A percentile compares a stretch with the other conserved stretches of the same genome.
Evolutionary conservation across 2,329 filamentous ascomycete genomes (phyloP).

Genomic region (Colletotrichum sp.): DNA sequence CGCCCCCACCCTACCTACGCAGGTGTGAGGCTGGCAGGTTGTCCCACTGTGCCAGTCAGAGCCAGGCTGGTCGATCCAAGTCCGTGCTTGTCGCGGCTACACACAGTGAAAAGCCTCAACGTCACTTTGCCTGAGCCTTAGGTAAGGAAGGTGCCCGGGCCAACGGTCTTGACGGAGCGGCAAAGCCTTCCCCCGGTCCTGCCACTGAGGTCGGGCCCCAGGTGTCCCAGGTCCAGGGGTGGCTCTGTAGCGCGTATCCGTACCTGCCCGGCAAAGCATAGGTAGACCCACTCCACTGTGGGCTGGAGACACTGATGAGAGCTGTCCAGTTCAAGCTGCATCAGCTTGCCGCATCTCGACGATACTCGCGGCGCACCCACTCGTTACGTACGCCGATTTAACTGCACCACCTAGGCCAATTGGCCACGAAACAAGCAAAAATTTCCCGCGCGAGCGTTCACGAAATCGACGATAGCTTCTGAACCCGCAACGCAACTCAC

Average conservation of each 20-base stretch:
- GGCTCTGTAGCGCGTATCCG: background rate
- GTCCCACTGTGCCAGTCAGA: background rate
- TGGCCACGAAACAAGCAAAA: background rate
- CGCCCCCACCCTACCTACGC: background rate
- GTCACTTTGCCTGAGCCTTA: background rate
- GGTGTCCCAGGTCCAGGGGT: background rate
- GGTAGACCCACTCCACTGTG: background rate
- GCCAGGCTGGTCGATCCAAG: background rate
- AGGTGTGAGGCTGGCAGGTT: background rate
- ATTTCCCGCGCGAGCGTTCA: conserved; percentile 22
- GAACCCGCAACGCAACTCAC: conserved; percentile 33
- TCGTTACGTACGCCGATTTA: background rate
- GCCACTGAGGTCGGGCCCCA: background rate
- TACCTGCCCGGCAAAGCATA: background rate
- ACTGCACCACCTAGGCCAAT: conserved; percentile 21
- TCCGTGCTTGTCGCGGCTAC: background rate
- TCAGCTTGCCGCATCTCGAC: background rate
- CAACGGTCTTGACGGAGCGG: background rate
- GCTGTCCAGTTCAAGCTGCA: conserved; percentile 15
- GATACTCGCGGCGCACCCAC: background rate
- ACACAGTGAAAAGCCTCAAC: background rate
- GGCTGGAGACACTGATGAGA: conserved; percentile 10
- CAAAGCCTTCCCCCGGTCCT: background rate
- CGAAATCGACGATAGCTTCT: conserved; percentile 5
- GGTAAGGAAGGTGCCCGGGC: background rate